Evolutionary conservation across 2,329 filamentous ascomycete species (phyloP).

Genomic region (Cladosporium sp.): DNA sequence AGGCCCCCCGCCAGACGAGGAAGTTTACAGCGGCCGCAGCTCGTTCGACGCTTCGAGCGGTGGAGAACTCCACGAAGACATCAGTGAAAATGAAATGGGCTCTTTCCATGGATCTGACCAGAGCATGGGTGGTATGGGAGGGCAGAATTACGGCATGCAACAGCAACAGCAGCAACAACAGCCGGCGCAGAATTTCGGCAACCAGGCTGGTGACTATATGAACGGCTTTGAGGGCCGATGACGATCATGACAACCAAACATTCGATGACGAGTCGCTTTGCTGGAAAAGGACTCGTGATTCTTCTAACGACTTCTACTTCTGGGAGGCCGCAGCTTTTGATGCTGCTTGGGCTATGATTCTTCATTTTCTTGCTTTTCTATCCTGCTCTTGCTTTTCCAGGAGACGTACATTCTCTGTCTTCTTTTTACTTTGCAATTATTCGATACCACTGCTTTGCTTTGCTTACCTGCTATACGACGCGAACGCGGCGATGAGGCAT

Average conservation of each 20-base stretch:
- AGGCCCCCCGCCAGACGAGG: slow-evolving; percentile 37
- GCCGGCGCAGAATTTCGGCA: slow-evolving; percentile 15
- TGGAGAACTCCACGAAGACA: slow-evolving; percentile 65
- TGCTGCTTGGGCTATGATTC: background rate
- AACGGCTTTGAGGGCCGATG: slow-evolving; percentile 33
- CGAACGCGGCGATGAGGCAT: no score
- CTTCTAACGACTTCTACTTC: background rate
- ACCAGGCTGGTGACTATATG: slow-evolving; percentile 25
- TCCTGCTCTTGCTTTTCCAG: no score
- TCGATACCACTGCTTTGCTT: background rate
- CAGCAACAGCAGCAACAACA: slow-evolving; percentile 17
- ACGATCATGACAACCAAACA: slow-evolving; percentile 1
- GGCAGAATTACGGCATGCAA: slow-evolving; percentile 4
- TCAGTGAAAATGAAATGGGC: slow-evolving; percentile 51
- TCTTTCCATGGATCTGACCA: slow-evolving; percentile 15
- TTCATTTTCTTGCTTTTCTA: background rate
- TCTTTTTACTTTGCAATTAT: no score
- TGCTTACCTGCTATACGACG: background rate
- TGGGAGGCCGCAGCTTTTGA: background rate
- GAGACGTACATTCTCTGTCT: no score
- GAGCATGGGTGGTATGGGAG: slow-evolving; percentile 15
- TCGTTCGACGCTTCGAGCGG: slow-evolving; percentile 75
- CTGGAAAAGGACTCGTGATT: no score
- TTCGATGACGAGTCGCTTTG: no score
- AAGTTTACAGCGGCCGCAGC: slow-evolving; percentile 69